phyloP scores from a whole-genome alignment of 2,329 filamentous ascomycete genomes.

The Pseudopithomyces chartarum region DNA sequence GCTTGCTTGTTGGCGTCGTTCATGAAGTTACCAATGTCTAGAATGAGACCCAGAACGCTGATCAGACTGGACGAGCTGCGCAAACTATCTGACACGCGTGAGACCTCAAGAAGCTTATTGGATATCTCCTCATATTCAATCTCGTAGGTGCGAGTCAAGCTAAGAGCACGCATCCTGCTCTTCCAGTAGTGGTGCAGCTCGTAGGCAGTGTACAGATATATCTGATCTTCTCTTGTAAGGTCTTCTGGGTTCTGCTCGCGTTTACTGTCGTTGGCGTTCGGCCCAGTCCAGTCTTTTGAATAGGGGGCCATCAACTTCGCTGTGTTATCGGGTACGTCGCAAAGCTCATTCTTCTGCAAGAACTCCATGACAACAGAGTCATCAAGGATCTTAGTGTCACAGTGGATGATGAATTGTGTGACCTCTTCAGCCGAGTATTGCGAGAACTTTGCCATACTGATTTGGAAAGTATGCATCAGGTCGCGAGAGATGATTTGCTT shows the following conservation, averaged over 20 bases:
- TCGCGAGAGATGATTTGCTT: conserved; percentile 95
- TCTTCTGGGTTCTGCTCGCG: conserved; percentile 87
- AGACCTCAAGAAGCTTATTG: conserved; percentile 82
- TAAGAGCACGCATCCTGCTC: conserved; percentile 89
- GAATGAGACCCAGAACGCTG: conserved; percentile 92
- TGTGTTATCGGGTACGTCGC: conserved; percentile 88
- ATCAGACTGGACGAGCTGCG: conserved; percentile 91
- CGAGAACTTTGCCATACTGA: conserved; percentile 93
- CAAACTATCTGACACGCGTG: conserved; percentile 83
- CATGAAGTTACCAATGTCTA: conserved; percentile 99
- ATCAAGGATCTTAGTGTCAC: conserved; percentile 85
- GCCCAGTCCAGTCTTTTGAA: conserved; percentile 93
- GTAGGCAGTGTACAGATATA: conserved; percentile 90
- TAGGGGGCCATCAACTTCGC: conserved; percentile 93
- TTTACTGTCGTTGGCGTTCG: conserved; percentile 75
- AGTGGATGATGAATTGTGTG: conserved; percentile 92
- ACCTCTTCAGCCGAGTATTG: conserved; percentile 81
- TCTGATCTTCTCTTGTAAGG: conserved; percentile 91
- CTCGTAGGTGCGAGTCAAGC: conserved; percentile 83
- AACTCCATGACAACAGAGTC: conserved; percentile 97
- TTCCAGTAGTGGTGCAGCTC: conserved; percentile 99
- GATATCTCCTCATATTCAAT: conserved; percentile 90
- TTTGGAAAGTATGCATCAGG: conserved; percentile 62
- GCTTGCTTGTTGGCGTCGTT: conserved; percentile 99
- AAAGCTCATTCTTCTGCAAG: conserved; percentile 87